Evolutionary conservation across 805 yeast species (phyloP).

Genomic region (Nakazawaea holstii): DNA sequence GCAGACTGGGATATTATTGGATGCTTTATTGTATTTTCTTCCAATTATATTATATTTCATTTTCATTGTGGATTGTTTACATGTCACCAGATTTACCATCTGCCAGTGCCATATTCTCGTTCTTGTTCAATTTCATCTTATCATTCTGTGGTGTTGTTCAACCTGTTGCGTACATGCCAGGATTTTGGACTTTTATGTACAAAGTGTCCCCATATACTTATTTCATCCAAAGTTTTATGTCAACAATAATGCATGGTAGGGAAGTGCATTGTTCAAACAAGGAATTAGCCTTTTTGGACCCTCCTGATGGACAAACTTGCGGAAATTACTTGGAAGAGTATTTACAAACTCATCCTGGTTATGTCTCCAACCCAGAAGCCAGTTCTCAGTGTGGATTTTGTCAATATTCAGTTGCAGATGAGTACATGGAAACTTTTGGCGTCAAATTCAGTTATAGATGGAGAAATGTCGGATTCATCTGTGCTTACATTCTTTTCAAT

Average conservation of each 20-base stretch:
- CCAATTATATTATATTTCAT: conserved; percentile 24
- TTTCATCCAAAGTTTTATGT: conserved; percentile 37
- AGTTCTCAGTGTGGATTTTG: conserved; percentile 18
- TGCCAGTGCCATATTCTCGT: conserved; percentile 35
- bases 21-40: conserved; percentile 27
- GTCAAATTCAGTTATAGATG: conserved; percentile 16
- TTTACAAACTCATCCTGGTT: conserved; percentile 37
- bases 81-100: conserved; percentile 38
- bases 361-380: conserved; percentile 29
- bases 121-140: conserved; percentile 26
- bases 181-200: conserved; percentile 45
- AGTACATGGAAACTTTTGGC: conserved; percentile 15
- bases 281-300: conserved; percentile 33
- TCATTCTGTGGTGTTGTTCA: conserved; percentile 38
- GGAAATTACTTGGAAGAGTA: conserved; percentile 33
- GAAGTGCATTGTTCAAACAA: conserved; percentile 28
- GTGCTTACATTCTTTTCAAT: conserved; percentile 46
- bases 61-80: conserved; percentile 36
- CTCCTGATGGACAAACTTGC: conserved; percentile 47
- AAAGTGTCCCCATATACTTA: conserved; percentile 43
- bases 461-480: conserved; percentile 24
- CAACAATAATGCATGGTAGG: conserved; percentile 33
- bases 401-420: conserved; percentile 16
- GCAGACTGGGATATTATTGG: conserved; percentile 30
- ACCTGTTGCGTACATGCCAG: conserved; percentile 37